These are phyloP conservation scores for Glaciozyma antarctica DNA, from an alignment of 768 basidiomycete species.

Conservation along the genomic window DNA sequence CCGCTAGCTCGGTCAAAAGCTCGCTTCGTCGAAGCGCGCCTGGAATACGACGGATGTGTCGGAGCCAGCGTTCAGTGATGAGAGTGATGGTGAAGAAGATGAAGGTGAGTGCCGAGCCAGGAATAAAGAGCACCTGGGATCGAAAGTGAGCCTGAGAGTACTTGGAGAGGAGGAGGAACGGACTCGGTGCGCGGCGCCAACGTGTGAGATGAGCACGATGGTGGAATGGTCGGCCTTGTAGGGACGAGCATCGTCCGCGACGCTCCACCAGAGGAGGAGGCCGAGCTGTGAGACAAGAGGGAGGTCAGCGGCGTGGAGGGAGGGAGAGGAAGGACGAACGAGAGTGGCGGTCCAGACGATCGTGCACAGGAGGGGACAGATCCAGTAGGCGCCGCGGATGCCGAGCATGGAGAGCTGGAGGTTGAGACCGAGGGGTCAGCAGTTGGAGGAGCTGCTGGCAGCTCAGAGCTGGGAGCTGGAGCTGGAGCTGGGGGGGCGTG, in stretches of 20 bases:
- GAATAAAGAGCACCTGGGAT: conserved; percentile 35
- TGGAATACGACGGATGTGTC: conserved; percentile 42
- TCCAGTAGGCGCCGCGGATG: conserved; percentile 12
- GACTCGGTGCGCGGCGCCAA: conserved; percentile 34
- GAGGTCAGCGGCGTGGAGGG: not conserved
- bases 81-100: conserved; percentile 39
- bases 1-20: conserved; percentile 39
- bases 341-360: conserved; percentile 15
- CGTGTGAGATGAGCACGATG: conserved; percentile 40
- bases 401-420: not conserved
- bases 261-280: conserved; percentile 19
- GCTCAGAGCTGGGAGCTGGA: too few relatives aligned
- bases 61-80: conserved; percentile 41
- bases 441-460: too few relatives aligned
- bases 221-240: conserved; percentile 15
- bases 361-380: conserved; percentile 3
- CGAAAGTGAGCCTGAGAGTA: not conserved
- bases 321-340: not conserved
- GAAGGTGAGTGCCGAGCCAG: conserved; percentile 31
- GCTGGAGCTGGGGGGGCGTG: too few relatives aligned
- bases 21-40: conserved; percentile 37
- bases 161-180: not conserved
- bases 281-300: not conserved
- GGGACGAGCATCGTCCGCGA: conserved; percentile 7
- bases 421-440: too few relatives aligned